Evolutionary conservation across 129 eudicot genomes (phyloP).

Genomic region (sunflower (Helianthus annuus)): DNA sequence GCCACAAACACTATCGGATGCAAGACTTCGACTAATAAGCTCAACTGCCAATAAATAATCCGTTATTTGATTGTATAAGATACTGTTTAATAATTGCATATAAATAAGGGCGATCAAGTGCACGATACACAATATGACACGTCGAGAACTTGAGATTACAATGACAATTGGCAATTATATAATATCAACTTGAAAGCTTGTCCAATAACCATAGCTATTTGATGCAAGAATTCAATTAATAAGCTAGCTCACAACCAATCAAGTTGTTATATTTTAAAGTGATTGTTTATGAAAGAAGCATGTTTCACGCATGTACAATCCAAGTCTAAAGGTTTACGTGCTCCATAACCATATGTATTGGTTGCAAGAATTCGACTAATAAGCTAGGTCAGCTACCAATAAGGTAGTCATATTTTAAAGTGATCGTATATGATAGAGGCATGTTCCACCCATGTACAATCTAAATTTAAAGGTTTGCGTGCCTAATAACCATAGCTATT

Average conservation of each 20-base stretch:
- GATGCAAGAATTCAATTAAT: neutral
- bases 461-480: too few species aligned
- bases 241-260: constrained; percentile 4
- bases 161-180: neutral
- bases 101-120: neutral
- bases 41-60: too few species aligned
- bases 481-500: too few species aligned
- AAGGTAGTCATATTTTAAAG: too few species aligned
- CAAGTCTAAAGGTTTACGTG: too few species aligned
- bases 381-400: too few species aligned
- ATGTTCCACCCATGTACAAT: too few species aligned
- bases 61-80: neutral
- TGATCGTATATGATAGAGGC: too few species aligned
- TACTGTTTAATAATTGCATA: neutral
- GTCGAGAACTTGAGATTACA: neutral
- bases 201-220: neutral
- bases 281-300: too few species aligned
- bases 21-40: neutral
- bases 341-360: too few species aligned
- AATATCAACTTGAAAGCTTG: neutral
- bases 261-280: neutral
- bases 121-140: neutral
- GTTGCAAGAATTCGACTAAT: too few species aligned
- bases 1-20: neutral
- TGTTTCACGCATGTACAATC: too few species aligned